Conservation (phyloP, 2,329 filamentous ascomycete species). For the Monilinia vaccinii-corymbosi region DNA sequence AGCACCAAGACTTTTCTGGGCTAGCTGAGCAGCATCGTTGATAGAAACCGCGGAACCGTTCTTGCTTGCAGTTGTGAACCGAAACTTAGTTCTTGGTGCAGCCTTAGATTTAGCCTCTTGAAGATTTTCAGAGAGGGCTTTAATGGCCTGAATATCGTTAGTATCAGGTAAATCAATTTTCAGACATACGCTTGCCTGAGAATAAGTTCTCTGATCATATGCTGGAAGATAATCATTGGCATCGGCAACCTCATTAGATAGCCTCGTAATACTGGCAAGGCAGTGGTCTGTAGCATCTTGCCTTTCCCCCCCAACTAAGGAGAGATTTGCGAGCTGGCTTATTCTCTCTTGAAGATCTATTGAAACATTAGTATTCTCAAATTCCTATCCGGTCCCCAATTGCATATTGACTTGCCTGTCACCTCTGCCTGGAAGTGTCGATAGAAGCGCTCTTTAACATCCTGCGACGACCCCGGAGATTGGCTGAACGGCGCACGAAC, state of each 20-base stretch:
- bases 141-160: slow-evolving; percentile 54
- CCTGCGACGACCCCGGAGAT: slow-evolving; percentile 19
- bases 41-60: slow-evolving; percentile 45
- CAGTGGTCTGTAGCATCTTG: slow-evolving; percentile 74
- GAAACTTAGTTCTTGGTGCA: slow-evolving; percentile 70
- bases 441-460: slow-evolving; percentile 72
- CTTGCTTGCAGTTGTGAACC: slow-evolving; percentile 58
- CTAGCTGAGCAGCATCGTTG: slow-evolving; percentile 45
- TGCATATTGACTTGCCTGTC: slow-evolving; percentile 45
- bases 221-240: slow-evolving; percentile 73
- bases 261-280: slow-evolving; percentile 65
- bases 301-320: slow-evolving; percentile 61
- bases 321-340: slow-evolving; percentile 52
- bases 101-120: slow-evolving; percentile 59
- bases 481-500: slow-evolving; percentile 15
- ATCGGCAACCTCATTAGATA: slow-evolving; percentile 80
- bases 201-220: slow-evolving; percentile 83
- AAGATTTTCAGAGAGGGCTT: slow-evolving; percentile 69
- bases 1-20: slow-evolving; percentile 37
- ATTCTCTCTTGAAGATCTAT: slow-evolving; percentile 72
- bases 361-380: slow-evolving; percentile 1
- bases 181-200: slow-evolving; percentile 47
- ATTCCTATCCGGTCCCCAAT: neutral
- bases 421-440: slow-evolving; percentile 72
- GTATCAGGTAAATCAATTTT: neutral